Evolutionary conservation across 441 rosid species (phyloP).

Genomic region (Syzygium syzygioides): DNA sequence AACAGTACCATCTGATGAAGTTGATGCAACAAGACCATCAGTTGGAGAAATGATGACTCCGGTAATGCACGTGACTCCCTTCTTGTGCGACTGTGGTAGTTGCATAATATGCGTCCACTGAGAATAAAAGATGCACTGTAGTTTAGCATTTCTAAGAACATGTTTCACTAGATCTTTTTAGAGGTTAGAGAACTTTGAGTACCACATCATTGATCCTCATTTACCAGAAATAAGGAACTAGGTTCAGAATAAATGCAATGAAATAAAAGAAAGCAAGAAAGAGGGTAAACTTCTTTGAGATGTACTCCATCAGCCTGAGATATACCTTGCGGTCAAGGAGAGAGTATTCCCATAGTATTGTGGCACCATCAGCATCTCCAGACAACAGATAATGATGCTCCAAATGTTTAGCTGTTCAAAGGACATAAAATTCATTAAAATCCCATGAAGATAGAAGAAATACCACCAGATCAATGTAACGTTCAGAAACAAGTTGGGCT

Average conservation of each 20-base stretch:
- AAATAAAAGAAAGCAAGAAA: not conserved
- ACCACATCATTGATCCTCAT: not conserved
- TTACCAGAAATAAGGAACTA: not conserved
- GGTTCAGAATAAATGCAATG: not conserved
- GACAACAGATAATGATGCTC: conserved; percentile 69
- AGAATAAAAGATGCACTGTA: not conserved
- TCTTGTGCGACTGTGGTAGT: conserved; percentile 72
- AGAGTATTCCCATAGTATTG: conserved; percentile 74
- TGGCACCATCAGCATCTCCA: conserved; percentile 77
- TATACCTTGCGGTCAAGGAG: conserved; percentile 44
- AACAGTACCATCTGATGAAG: conserved; percentile 81
- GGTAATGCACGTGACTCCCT: conserved; percentile 81
- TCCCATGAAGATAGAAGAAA: not conserved
- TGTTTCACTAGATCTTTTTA: not conserved
- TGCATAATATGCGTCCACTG: conserved; percentile 80
- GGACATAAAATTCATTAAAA: not conserved
- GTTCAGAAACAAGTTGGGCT: not conserved
- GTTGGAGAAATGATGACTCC: conserved; percentile 62
- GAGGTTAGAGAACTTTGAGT: not conserved
- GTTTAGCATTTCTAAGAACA: not conserved
- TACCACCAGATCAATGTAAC: no score
- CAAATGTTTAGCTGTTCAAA: conserved; percentile 47
- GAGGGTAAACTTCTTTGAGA: not conserved
- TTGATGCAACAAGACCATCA: conserved; percentile 61
- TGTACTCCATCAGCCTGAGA: not conserved